phyloP scores from a whole-genome alignment of 345 rosid species.

The Hirschfeldia incana region DNA sequence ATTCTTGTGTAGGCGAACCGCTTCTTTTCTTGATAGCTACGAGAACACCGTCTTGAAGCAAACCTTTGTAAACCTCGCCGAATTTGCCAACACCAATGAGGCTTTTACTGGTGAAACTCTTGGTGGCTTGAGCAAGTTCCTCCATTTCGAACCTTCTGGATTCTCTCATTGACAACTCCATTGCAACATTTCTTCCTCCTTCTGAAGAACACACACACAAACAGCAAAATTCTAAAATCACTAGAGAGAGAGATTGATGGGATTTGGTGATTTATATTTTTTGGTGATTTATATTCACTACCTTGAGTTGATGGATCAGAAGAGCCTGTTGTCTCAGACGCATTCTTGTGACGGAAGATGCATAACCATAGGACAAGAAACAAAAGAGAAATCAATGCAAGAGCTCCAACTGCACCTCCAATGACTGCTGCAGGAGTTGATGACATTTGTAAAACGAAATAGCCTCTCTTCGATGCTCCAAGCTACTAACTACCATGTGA shows the following conservation, averaged over 20 bases:
- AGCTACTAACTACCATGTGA: slow-evolving; percentile 17
- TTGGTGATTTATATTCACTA: slow-evolving; percentile 59
- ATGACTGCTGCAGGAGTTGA: slow-evolving; percentile 71
- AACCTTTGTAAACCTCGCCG: slow-evolving; percentile 89
- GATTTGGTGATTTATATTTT: slow-evolving; percentile 59
- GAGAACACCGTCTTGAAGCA: slow-evolving; percentile 87
- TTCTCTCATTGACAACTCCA: slow-evolving; percentile 69
- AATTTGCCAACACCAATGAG: slow-evolving; percentile 89
- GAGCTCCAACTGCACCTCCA: slow-evolving; percentile 97
- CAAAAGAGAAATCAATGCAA: slow-evolving; percentile 65
- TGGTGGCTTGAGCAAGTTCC: slow-evolving; percentile 83
- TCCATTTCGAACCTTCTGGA: slow-evolving; percentile 81
- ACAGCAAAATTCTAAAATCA: background rate
- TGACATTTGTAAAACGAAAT: slow-evolving; percentile 62
- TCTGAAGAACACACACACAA: slow-evolving; percentile 34
- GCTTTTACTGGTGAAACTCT: slow-evolving; percentile 63
- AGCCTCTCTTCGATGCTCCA: slow-evolving; percentile 32
- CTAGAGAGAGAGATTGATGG: slow-evolving; percentile 32
- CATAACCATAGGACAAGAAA: slow-evolving; percentile 67
- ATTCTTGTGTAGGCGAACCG: slow-evolving; percentile 76
- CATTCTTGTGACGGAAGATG: slow-evolving; percentile 46
- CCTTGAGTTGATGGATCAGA: slow-evolving; percentile 79
- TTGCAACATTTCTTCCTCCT: slow-evolving; percentile 73
- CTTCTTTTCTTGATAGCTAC: slow-evolving; percentile 83
- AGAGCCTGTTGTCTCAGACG: slow-evolving; percentile 80